Evolutionary conservation across 768 basidiomycete species (phyloP).

Genomic region (Podaxis mareebaensis): DNA sequence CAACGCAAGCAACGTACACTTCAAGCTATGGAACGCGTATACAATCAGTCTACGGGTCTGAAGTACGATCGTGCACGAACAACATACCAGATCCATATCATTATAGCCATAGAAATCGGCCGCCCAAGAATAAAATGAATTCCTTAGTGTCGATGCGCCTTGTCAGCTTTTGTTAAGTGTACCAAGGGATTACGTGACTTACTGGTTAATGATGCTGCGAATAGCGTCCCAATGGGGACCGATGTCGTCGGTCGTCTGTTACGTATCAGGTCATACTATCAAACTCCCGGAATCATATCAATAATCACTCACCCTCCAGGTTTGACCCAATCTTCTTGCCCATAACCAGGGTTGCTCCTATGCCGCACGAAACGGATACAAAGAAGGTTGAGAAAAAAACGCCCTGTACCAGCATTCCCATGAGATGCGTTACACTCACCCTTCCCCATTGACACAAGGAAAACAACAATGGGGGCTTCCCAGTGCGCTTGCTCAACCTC

Average conservation of each 20-base stretch:
- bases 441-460: constrained; percentile 72
- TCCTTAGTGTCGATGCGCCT: constrained; percentile 36
- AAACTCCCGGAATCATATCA: constrained; percentile 4
- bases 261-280: neutral
- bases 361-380: neutral
- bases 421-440: constrained; percentile 33
- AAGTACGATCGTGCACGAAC: neutral
- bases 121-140: constrained; percentile 63
- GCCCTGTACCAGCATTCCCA: neutral
- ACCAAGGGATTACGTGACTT: constrained; percentile 12
- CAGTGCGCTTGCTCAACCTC: constrained; percentile 44
- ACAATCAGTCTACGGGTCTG: neutral
- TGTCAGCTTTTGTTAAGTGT: neutral
- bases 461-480: constrained; percentile 55
- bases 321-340: constrained; percentile 60
- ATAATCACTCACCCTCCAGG: constrained; percentile 54
- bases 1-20: constrained; percentile 39
- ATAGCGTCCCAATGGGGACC: constrained; percentile 54
- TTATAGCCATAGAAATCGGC: constrained; percentile 70
- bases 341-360: constrained; percentile 66
- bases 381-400: neutral
- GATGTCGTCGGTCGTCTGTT: constrained; percentile 53
- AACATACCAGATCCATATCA: constrained; percentile 64
- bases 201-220: constrained; percentile 57
- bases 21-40: constrained; percentile 42